These are phyloP conservation scores for Aspergillus pseudotamarii DNA, from an alignment of 2,329 filamentous ascomycete genomes.

Conservation along the genomic window DNA sequence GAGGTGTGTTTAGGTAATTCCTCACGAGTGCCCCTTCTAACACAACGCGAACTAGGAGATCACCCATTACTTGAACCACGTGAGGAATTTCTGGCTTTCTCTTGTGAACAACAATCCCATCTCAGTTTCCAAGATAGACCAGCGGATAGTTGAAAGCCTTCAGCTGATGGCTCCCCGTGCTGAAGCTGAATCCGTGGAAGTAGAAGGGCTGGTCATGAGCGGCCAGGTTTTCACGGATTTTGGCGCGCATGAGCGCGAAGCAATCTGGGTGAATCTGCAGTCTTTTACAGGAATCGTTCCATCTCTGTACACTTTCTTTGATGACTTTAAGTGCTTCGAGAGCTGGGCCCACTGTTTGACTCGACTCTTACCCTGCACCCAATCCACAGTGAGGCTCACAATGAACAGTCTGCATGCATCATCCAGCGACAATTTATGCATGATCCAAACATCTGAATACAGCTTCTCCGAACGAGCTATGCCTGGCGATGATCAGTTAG, in stretches of 20 bases:
- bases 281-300: conserved; percentile 18
- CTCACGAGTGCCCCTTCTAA: no score
- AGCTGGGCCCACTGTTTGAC: conserved; percentile 29
- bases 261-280: conserved; percentile 33
- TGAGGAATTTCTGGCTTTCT: conserved; percentile 25
- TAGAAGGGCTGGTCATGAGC: conserved; percentile 19
- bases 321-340: conserved; percentile 24
- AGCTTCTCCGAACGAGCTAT: conserved; percentile 21
- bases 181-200: conserved; percentile 14
- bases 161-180: conserved; percentile 22
- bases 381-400: conserved; percentile 8
- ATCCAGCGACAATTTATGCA: conserved; percentile 11
- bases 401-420: conserved; percentile 16
- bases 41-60: conserved; percentile 25
- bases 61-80: conserved; percentile 19
- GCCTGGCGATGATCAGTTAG: conserved; percentile 12
- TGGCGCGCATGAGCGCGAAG: conserved; percentile 26
- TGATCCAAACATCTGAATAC: conserved; percentile 27
- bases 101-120: conserved; percentile 17
- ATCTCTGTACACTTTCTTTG: conserved; percentile 25
- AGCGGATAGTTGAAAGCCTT: conserved; percentile 20
- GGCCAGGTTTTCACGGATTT: conserved; percentile 22
- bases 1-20: no score
- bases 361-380: conserved; percentile 18
- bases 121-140: conserved; percentile 23